phyloP scores from a whole-genome alignment of 192 early-diverging fungal species.

The Podila epigama region DNA sequence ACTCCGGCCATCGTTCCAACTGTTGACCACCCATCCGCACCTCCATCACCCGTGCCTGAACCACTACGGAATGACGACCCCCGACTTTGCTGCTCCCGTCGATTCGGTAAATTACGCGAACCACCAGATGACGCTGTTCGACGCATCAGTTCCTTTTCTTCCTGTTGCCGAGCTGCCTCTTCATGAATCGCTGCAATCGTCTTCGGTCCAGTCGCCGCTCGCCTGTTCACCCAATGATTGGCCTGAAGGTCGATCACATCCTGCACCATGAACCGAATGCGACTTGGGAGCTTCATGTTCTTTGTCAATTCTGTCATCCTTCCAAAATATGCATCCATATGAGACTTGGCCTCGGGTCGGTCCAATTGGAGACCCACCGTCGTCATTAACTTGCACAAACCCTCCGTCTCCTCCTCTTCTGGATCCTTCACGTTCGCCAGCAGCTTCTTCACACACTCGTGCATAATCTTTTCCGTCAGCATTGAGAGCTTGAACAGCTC shows the following conservation, averaged over 20 bases:
- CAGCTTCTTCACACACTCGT: constrained; percentile 87
- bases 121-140: constrained; percentile 68
- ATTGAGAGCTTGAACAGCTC: constrained; percentile 92
- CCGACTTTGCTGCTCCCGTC: constrained; percentile 66
- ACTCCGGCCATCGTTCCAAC: constrained; percentile 61
- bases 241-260: constrained; percentile 87
- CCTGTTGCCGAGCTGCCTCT: constrained; percentile 71
- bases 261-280: constrained; percentile 93
- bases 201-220: constrained; percentile 76
- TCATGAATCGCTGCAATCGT: constrained; percentile 94
- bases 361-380: constrained; percentile 85
- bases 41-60: constrained; percentile 52
- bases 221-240: constrained; percentile 78
- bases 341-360: constrained; percentile 59
- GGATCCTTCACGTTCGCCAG: constrained; percentile 74
- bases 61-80: constrained; percentile 65
- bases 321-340: constrained; percentile 89
- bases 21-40: constrained; percentile 77
- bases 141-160: constrained; percentile 76
- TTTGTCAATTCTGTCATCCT: constrained; percentile 80
- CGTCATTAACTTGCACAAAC: constrained; percentile 88
- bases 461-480: constrained; percentile 96
- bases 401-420: constrained; percentile 96
- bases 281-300: constrained; percentile 74
- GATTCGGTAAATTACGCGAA: constrained; percentile 69